A percentile compares a stretch with the other conserved stretches of the same genome.
phyloP scores from a whole-genome alignment of 495 filamentous ascomycete genomes.

The Apodospora peruviana region DNA sequence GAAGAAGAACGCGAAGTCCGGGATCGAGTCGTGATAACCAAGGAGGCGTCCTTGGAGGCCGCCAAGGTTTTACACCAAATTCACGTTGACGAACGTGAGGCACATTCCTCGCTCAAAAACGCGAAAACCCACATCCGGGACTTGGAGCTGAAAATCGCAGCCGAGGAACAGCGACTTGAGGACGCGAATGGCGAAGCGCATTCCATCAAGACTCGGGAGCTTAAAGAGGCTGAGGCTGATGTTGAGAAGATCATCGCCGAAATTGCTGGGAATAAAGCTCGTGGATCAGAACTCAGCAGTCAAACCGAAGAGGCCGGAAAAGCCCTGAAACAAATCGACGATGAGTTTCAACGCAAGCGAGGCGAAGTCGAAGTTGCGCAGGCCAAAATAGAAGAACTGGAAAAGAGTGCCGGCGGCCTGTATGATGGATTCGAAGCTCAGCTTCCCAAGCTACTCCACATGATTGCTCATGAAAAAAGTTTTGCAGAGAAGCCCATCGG shows the following conservation, averaged over 20 bases:
- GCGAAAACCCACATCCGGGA: slow-evolving; percentile 30
- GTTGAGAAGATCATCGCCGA: slow-evolving; percentile 37
- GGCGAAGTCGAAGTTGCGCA: slow-evolving; percentile 47
- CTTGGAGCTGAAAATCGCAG: slow-evolving; percentile 31
- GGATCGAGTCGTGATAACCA: slow-evolving; percentile 29
- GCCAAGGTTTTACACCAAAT: slow-evolving; percentile 23
- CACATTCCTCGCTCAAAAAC: slow-evolving; percentile 31
- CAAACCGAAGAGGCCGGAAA: slow-evolving; percentile 31
- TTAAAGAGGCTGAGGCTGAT: slow-evolving; percentile 44
- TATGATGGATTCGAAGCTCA: slow-evolving; percentile 52
- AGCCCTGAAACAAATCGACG: slow-evolving; percentile 32
- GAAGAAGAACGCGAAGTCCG: slow-evolving; percentile 35
- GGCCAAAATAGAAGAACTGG: slow-evolving; percentile 25
- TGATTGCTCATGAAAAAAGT: slow-evolving; percentile 59
- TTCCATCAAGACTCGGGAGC: slow-evolving; percentile 30
- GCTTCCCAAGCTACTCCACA: slow-evolving; percentile 57
- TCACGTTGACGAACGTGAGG: slow-evolving; percentile 43
- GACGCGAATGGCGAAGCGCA: slow-evolving; percentile 47
- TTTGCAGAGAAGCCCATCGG: slow-evolving; percentile 74
- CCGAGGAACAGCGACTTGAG: slow-evolving; percentile 43
- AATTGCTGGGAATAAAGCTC: slow-evolving; percentile 30
- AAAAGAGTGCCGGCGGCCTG: slow-evolving; percentile 23
- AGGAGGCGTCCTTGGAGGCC: slow-evolving; percentile 28
- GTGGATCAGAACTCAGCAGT: slow-evolving; percentile 23
- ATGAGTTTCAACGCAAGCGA: slow-evolving; percentile 34